phyloP scores from a whole-genome alignment of 768 basidiomycete species.

The Coprinopsis sp. region DNA sequence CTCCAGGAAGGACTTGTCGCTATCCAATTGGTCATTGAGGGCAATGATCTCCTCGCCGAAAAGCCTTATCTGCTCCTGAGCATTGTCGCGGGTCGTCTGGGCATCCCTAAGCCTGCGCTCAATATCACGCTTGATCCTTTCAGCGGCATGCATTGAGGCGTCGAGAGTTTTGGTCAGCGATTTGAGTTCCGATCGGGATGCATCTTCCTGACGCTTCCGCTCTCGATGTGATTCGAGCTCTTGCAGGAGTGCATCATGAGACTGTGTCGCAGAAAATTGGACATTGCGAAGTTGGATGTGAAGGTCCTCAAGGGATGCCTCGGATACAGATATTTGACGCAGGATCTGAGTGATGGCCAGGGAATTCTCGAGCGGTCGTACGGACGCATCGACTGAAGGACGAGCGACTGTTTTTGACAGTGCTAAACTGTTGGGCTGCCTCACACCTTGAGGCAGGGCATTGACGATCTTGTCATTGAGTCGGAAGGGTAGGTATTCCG shows the following conservation, averaged over 20 bases:
- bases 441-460: too few relatives aligned
- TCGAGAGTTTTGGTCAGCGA: conserved; percentile 81
- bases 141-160: conserved; percentile 80
- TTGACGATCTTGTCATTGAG: too few relatives aligned
- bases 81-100: conserved; percentile 58
- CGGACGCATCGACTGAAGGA: too few relatives aligned
- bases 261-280: conserved; percentile 49
- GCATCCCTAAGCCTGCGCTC: conserved; percentile 80
- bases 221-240: conserved; percentile 72
- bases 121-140: conserved; percentile 73
- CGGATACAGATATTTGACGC: conserved; percentile 63
- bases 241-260: conserved; percentile 60
- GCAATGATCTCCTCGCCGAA: conserved; percentile 58
- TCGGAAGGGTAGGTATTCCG: too few relatives aligned
- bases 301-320: conserved; percentile 60
- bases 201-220: conserved; percentile 80
- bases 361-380: conserved; percentile 53
- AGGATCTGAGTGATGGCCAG: conserved; percentile 71
- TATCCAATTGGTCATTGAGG: conserved; percentile 48
- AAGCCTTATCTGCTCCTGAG: conserved; percentile 50
- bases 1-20: conserved; percentile 50
- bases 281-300: conserved; percentile 65
- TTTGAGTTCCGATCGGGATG: conserved; percentile 71
- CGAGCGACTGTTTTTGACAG: too few relatives aligned
- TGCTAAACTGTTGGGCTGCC: too few relatives aligned